Conservation (phyloP, 495 filamentous ascomycete genomes). For the Penicillium simplicissimum region DNA sequence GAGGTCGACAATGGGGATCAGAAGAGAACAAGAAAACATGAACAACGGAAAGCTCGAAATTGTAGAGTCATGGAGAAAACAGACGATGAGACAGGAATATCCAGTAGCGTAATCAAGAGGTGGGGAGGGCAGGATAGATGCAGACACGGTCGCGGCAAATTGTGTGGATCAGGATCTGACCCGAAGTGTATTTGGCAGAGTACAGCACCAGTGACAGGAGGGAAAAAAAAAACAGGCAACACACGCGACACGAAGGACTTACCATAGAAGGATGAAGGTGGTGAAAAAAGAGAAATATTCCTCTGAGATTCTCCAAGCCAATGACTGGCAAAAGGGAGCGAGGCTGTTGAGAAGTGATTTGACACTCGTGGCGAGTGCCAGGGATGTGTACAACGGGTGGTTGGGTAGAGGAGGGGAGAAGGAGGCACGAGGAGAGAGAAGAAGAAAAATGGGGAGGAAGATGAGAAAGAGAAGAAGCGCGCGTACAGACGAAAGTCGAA, state of each 20-base stretch:
- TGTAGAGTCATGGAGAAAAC: not conserved
- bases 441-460: conserved; percentile 4
- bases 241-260: conserved; percentile 19
- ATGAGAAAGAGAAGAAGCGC: not conserved
- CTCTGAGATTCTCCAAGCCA: not conserved
- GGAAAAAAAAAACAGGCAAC: conserved; percentile 12
- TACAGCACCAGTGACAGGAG: conserved; percentile 12
- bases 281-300: not conserved
- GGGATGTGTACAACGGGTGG: conserved; percentile 38
- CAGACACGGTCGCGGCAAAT: conserved; percentile 36
- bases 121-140: conserved; percentile 10
- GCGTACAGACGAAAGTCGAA: not conserved
- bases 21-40: not conserved
- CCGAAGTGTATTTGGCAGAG: conserved; percentile 25
- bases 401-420: conserved; percentile 17
- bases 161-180: conserved; percentile 33
- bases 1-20: not conserved
- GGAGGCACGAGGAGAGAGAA: conserved; percentile 4
- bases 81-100: not conserved
- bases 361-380: conserved; percentile 26
- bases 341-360: conserved; percentile 8
- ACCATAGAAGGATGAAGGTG: conserved; percentile 15
- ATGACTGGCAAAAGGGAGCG: not conserved
- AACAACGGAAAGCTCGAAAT: not conserved
- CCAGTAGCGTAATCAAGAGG: not conserved